Conservation (phyloP, 1,284 basidiomycete genomes). For the Tremellales sp. region DNA sequence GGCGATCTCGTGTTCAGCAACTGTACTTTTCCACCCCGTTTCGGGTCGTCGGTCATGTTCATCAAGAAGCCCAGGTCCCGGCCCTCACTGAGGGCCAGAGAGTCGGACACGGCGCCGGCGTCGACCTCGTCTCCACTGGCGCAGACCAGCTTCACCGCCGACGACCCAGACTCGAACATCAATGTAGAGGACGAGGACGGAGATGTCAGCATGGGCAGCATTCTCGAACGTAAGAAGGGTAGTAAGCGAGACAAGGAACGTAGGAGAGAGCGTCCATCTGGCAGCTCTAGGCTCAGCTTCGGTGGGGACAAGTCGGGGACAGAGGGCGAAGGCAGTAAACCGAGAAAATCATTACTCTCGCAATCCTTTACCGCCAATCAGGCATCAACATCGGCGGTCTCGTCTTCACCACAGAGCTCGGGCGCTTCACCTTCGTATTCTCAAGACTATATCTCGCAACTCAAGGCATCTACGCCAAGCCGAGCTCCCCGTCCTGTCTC, state of each 20-base stretch:
- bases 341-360: slow-evolving; percentile 45
- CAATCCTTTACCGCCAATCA: slow-evolving; percentile 34
- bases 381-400: slow-evolving; percentile 13
- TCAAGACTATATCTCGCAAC: slow-evolving; percentile 69
- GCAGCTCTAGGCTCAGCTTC: slow-evolving; percentile 63
- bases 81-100: slow-evolving; percentile 33
- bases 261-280: slow-evolving; percentile 49
- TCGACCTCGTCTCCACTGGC: slow-evolving; percentile 26
- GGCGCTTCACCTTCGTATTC: slow-evolving; percentile 60
- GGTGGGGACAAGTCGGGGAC: slow-evolving; percentile 61
- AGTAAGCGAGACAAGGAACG: slow-evolving; percentile 41
- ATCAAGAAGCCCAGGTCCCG: slow-evolving; percentile 43
- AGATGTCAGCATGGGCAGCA: slow-evolving; percentile 28
- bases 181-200: slow-evolving; percentile 16
- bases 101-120: slow-evolving; percentile 21
- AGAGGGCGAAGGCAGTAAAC: slow-evolving; percentile 30
- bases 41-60: slow-evolving; percentile 39
- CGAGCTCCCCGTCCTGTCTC: slow-evolving; percentile 50
- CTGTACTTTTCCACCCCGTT: background rate
- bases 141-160: slow-evolving; percentile 21
- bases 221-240: slow-evolving; percentile 43
- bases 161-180: slow-evolving; percentile 12
- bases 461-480: slow-evolving; percentile 73
- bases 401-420: slow-evolving; percentile 49
- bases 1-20: no score